Conservation (phyloP, 1,284 basidiomycete genomes). For the Cutaneotrichosporon curvatum region DNA sequence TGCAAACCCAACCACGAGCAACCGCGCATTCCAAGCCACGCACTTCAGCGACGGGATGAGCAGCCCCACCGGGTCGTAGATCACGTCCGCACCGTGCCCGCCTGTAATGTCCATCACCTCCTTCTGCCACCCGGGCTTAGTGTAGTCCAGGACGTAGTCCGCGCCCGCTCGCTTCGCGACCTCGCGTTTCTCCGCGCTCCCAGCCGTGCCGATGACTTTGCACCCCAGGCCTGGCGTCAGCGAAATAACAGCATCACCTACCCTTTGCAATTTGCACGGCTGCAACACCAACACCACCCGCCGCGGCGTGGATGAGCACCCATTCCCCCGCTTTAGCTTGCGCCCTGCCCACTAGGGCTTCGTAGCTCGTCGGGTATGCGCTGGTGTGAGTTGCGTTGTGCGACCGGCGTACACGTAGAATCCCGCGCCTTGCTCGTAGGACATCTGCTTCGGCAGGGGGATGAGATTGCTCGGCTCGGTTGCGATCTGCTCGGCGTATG, state of each 20-base stretch:
- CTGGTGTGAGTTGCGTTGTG: background rate
- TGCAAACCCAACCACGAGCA: slow-evolving; percentile 85
- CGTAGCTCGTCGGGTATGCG: slow-evolving; percentile 51
- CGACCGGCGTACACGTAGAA: slow-evolving; percentile 4
- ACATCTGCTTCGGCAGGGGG: slow-evolving; percentile 58
- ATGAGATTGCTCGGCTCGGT: slow-evolving; percentile 52
- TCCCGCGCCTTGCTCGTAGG: slow-evolving; percentile 57
- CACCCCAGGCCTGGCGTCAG: slow-evolving; percentile 30
- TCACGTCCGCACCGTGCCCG: slow-evolving; percentile 75
- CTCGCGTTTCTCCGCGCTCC: slow-evolving; percentile 41
- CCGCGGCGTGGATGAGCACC: slow-evolving; percentile 77
- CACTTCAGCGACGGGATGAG: slow-evolving; percentile 58
- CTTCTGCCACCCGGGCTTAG: slow-evolving; percentile 46
- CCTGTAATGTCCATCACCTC: slow-evolving; percentile 58
- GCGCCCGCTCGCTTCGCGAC: slow-evolving; percentile 43
- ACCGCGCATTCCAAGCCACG: slow-evolving; percentile 87
- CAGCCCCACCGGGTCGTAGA: slow-evolving; percentile 75
- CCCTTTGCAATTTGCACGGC: slow-evolving; percentile 84
- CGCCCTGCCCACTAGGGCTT: slow-evolving; percentile 73
- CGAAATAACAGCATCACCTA: background rate
- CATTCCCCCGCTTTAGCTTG: slow-evolving; percentile 72
- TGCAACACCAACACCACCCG: slow-evolving; percentile 76
- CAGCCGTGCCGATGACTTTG: slow-evolving; percentile 49
- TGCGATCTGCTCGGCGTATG: slow-evolving; percentile 67
- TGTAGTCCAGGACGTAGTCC: slow-evolving; percentile 46